Evolutionary conservation across 2,329 filamentous ascomycete species (phyloP).

Genomic region (Trichoderma sp.): DNA sequence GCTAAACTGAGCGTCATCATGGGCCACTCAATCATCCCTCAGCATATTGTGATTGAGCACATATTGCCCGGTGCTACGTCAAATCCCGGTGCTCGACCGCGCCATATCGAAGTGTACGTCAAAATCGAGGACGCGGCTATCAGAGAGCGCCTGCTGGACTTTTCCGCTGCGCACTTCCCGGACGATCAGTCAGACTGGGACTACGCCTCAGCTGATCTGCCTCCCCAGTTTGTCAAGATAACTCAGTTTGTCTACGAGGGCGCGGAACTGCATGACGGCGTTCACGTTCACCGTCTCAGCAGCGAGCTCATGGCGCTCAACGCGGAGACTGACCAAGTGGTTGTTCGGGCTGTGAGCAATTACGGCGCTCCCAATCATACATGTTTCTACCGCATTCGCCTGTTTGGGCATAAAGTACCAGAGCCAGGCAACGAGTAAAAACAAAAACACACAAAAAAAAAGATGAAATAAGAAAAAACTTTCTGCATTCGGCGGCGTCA

Average conservation of each 20-base stretch:
- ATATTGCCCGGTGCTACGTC: slow-evolving; percentile 60
- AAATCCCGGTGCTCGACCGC: slow-evolving; percentile 60
- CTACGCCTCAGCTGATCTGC: slow-evolving; percentile 27
- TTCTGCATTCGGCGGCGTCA: slow-evolving; percentile 11
- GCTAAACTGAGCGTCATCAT: slow-evolving; percentile 64
- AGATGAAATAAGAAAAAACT: neutral
- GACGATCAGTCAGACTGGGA: slow-evolving; percentile 31
- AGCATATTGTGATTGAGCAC: slow-evolving; percentile 70
- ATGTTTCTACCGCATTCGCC: slow-evolving; percentile 61
- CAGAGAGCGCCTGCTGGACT: slow-evolving; percentile 41
- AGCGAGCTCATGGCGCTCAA: slow-evolving; percentile 47
- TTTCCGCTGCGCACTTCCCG: slow-evolving; percentile 43
- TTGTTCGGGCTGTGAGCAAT: slow-evolving; percentile 56
- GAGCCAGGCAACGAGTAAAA: slow-evolving; percentile 24
- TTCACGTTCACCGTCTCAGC: slow-evolving; percentile 53
- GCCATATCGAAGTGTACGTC: slow-evolving; percentile 67
- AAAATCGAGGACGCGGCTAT: slow-evolving; percentile 48
- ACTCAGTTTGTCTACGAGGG: slow-evolving; percentile 54
- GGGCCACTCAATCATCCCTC: slow-evolving; percentile 57
- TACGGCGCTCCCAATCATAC: slow-evolving; percentile 57
- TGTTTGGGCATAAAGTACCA: slow-evolving; percentile 47
- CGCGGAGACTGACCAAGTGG: slow-evolving; percentile 49
- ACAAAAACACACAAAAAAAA: no score
- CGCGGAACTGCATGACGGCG: slow-evolving; percentile 39
- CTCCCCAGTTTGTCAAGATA: slow-evolving; percentile 53